phyloP scores from a whole-genome alignment of 23 red algal species.

The Gracilariopsis chorda region DNA sequence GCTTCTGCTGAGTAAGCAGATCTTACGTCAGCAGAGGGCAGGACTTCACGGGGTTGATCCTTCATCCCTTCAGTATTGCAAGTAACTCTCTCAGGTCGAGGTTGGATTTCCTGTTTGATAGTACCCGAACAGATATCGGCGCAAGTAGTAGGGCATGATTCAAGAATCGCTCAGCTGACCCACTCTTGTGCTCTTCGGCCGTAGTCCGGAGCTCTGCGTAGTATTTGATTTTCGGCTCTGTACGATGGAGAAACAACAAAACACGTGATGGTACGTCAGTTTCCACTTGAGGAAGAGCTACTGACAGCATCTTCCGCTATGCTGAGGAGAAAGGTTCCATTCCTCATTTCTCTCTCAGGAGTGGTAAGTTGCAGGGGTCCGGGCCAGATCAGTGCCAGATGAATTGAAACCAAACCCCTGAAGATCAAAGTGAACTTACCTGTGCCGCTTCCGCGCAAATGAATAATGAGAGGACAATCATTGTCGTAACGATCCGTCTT shows the following conservation, averaged over 20 bases:
- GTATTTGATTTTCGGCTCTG: slow-evolving; percentile 88
- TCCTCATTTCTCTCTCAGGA: background rate
- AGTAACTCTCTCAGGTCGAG: too few relatives aligned
- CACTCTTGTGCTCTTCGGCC: background rate
- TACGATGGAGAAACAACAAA: background rate
- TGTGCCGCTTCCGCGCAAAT: slow-evolving; percentile 75
- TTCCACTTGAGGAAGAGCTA: too few relatives aligned
- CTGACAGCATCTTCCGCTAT: too few relatives aligned
- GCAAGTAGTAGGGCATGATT: background rate
- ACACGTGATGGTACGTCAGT: too few relatives aligned
- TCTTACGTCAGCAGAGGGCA: too few relatives aligned
- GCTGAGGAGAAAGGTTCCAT: too few relatives aligned
- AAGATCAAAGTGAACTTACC: too few relatives aligned
- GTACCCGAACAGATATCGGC: background rate
- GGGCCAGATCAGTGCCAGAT: background rate
- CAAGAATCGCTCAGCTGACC: background rate
- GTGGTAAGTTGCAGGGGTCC: background rate
- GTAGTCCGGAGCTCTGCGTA: slow-evolving; percentile 79
- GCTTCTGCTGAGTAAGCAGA: too few relatives aligned
- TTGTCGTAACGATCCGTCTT: background rate
- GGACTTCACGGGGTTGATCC: too few relatives aligned
- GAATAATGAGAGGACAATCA: slow-evolving; percentile 28
- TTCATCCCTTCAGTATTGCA: too few relatives aligned
- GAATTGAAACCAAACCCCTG: too few relatives aligned
- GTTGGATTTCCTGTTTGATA: too few relatives aligned